Base-by-base conservation (phyloP, 176 grass and related monocot species). In the Bothriochloa decipiens region DNA sequence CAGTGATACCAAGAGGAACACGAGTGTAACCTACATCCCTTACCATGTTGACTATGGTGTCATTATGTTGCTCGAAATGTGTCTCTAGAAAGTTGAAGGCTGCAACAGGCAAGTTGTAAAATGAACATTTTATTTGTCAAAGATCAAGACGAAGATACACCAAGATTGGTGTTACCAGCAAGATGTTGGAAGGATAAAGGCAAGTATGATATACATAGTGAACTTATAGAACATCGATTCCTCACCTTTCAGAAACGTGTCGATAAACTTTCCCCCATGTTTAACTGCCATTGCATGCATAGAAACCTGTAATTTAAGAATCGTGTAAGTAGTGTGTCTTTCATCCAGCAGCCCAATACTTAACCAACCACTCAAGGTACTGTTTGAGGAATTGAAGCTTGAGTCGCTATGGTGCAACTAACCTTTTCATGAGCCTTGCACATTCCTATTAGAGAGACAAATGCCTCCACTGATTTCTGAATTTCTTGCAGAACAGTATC, bases 201-300 rank as follows among this genome's bases (percentile, higher is more conserved):
- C 70, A 27, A 46, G 43, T 43, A 33, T 32, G 29, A 32, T 32
- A 32, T 76, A 55, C 14, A 67, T 68, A 55, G 43, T 68, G 74
- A 62, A 61, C 39, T 79, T 75, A 77, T 68, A 22, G 42, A 77
- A 13, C 28, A 28, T 32, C 1, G 25, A 65, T 1, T 37, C 29
- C 5, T 83, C 88, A 95, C 95, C 92, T 95, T 93, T 98, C 72
- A 98, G 87, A 88, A 98, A 98, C 85, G 78, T 78, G 80, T 93
- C 91, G 0, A 98, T 81, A 85, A 93, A 98, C 57, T 85, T 93
- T 55, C 91, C 85, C 7, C 92, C 92, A 80, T 98, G 84, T 90
- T 98, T 98, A 77, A 98, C 91, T 78, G 96, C 91, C 87, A 93
- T 75, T 39, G 91, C 85, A 78, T 95, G 92, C 67, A 98, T 70